Conservation (phyloP, 768 basidiomycete species). For the Leccinum fibrillosum region DNA sequence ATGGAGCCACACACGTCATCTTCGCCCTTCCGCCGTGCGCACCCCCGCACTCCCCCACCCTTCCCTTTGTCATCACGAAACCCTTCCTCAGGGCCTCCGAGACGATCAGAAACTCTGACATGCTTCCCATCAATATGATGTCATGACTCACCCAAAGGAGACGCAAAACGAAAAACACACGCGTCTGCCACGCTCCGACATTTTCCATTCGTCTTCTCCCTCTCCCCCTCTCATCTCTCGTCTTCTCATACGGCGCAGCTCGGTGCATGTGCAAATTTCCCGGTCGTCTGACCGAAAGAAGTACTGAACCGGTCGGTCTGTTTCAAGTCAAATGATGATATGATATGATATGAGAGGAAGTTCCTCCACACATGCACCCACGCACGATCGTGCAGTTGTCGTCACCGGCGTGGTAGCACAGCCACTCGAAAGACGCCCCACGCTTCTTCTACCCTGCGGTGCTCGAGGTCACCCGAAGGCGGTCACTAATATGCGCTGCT, state of each 20-base stretch:
- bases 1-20: slow-evolving; percentile 17
- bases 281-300: slow-evolving; percentile 3
- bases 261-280: neutral
- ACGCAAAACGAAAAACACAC: slow-evolving; percentile 20
- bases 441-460: slow-evolving; percentile 4
- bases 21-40: slow-evolving; percentile 5
- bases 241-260: neutral
- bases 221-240: neutral
- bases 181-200: slow-evolving; percentile 21
- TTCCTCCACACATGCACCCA: neutral
- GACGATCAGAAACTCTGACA: slow-evolving; percentile 8
- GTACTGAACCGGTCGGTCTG: neutral
- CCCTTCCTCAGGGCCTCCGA: slow-evolving; percentile 11
- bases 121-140: slow-evolving; percentile 9
- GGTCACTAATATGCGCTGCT: neutral
- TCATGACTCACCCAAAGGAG: slow-evolving; percentile 17
- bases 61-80: slow-evolving; percentile 13
- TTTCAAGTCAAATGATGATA: neutral
- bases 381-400: neutral
- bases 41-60: slow-evolving; percentile 20
- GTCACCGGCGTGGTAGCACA: neutral
- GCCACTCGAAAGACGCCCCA: neutral
- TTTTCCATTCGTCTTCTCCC: neutral
- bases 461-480: slow-evolving; percentile 2
- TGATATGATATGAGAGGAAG: slow-evolving; percentile 2